phyloP scores from a whole-genome alignment of 345 rosid species.

The Alliaria petiolata region DNA sequence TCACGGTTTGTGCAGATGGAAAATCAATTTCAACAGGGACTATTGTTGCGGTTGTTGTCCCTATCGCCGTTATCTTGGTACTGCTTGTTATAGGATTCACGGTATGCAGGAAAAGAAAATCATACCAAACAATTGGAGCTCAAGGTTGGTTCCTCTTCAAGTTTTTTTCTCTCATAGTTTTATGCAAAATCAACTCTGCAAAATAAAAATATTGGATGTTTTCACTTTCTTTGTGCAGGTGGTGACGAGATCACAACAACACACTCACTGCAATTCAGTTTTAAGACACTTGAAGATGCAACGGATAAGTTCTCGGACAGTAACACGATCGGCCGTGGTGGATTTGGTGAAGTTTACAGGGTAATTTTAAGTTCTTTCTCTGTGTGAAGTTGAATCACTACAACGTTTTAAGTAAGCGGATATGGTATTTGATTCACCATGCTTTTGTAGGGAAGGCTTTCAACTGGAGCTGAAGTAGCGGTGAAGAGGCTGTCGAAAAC shows the following conservation, averaged over 20 bases:
- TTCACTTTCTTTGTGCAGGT: not conserved
- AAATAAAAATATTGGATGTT: not conserved
- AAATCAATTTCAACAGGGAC: not conserved
- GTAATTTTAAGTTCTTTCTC: not conserved
- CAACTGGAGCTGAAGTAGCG: not conserved
- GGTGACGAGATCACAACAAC: not conserved
- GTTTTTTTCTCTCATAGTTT: not conserved
- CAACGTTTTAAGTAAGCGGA: not conserved
- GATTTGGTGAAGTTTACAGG: conserved; percentile 12
- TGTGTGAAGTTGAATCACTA: not conserved
- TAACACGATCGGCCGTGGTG: not conserved
- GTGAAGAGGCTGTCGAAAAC: conserved; percentile 17
- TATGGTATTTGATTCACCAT: not conserved
- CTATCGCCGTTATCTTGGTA: not conserved
- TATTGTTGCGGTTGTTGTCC: not conserved
- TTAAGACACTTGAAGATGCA: conserved; percentile 6
- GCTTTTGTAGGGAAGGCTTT: not conserved
- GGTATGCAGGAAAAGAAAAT: not conserved
- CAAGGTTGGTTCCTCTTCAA: not conserved
- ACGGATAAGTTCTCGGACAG: not conserved
- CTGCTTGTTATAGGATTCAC: not conserved
- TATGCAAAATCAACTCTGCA: not conserved
- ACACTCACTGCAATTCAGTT: not conserved
- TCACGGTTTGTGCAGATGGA: not conserved
- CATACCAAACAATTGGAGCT: not conserved